A percentile compares a stretch with the other conserved stretches of the same genome.
These are phyloP conservation scores for Talaromyces sp. DNA, from an alignment of 2,329 filamentous ascomycete genomes.

Conservation along the genomic window DNA sequence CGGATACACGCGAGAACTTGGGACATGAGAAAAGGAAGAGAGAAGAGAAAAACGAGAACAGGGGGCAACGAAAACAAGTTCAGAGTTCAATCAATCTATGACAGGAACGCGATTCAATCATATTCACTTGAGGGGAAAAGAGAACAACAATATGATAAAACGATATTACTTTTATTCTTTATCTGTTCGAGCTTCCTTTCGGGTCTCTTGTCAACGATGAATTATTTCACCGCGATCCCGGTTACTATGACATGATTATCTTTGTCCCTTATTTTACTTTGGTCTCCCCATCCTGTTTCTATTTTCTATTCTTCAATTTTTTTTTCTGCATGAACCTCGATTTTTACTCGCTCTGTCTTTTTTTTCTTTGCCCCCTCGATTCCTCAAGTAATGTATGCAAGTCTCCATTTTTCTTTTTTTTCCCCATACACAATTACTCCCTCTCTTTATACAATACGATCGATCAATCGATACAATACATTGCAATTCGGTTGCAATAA, in stretches of 20 bases:
- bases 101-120: slow-evolving; percentile 6
- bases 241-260: not conserved
- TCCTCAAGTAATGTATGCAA: slow-evolving; percentile 19
- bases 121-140: slow-evolving; percentile 1
- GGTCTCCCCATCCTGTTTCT: slow-evolving; percentile 15
- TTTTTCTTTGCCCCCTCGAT: slow-evolving; percentile 25
- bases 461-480: slow-evolving; percentile 6
- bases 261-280: not conserved
- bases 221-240: not conserved
- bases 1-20: slow-evolving; percentile 14
- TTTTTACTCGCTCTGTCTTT: slow-evolving; percentile 20
- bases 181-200: not conserved
- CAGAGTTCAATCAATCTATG: slow-evolving; percentile 7
- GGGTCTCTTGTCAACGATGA: not conserved
- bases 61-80: not conserved
- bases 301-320: slow-evolving; percentile 16
- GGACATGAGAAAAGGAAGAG: slow-evolving; percentile 8
- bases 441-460: slow-evolving; percentile 12
- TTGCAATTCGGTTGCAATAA: not conserved
- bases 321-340: slow-evolving; percentile 19
- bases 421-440: slow-evolving; percentile 2
- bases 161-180: slow-evolving; percentile 4
- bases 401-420: slow-evolving; percentile 17
- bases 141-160: slow-evolving; percentile 12
- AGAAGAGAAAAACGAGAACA: not conserved